Evolutionary conservation across 169 alveolate genomes (phyloP), one percentile per base, ranked within the genome.

Genomic region (Plasmodium vinckei): DNA sequence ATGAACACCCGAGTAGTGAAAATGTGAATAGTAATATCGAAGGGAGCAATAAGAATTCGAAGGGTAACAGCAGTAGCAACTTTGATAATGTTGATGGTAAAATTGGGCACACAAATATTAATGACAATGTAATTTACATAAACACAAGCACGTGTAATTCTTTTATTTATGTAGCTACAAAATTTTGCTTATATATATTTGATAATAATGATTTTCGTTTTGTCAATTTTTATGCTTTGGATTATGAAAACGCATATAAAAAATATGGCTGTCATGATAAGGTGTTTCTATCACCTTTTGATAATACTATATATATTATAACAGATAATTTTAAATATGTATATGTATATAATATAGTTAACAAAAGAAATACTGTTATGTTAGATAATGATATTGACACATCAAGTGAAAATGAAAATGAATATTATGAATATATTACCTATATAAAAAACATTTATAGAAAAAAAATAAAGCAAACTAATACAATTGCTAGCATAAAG

Each of bases 351-450:
- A 57, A 86, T 59, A 61, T 86, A 23, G 25, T 15, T 17, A 86
- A 86, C 42, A 86, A 68, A 25, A 46, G 70, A 9, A 72, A 56
- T 42, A 59, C 69, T 27, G 75, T 86, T 39, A 60, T 86, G 59
- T 46, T 86, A 72, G 91, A 86, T 49, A 69, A 68, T 70, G 79
- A 86, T 46, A 23, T 39, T 54, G 87, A 86, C n/a, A 57, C 87
- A 10, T 69, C 87, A 15, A 86, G 87, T 27, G 87, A 47, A 69
- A 71, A 71, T 60, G 91, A 86, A 86, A 86, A 86, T 86, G 91
- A 86, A 70, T 86, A 86, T 53, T 86, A 86, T 86, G 91, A 72
- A 46, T 86, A 86, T 64, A 86, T 86, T 46, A 86, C 91, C 15
- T 86, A 86, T 70, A 86, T 86, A 25, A 86, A 86, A 54, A 86